Conservation (phyloP, 345 rosid genomes). For the Murraya koenigii region DNA sequence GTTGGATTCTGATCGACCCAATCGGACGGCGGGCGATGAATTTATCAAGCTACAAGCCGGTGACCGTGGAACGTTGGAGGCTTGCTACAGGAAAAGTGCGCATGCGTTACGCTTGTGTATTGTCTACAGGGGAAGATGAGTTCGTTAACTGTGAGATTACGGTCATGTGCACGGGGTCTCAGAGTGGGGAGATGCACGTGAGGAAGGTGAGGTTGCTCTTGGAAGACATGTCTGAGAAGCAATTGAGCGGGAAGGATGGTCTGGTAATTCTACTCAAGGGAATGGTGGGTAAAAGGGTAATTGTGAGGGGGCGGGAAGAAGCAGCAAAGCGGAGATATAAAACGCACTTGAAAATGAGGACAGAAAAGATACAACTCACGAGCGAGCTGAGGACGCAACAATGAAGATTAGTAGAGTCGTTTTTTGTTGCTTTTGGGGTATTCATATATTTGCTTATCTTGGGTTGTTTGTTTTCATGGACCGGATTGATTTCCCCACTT, state of each 20-base stretch:
- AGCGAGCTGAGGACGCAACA: too few species aligned
- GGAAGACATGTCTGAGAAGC: slow-evolving; percentile 69
- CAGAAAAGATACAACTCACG: slow-evolving; percentile 5
- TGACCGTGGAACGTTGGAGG: slow-evolving; percentile 68
- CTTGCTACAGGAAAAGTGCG: slow-evolving; percentile 57
- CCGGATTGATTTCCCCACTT: too few species aligned
- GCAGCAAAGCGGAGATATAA: slow-evolving; percentile 36
- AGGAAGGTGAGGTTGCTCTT: slow-evolving; percentile 60
- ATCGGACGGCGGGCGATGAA: slow-evolving; percentile 52
- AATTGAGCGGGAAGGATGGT: slow-evolving; percentile 59
- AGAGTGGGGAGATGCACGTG: slow-evolving; percentile 60
- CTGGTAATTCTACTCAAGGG: slow-evolving; percentile 41
- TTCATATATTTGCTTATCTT: too few species aligned
- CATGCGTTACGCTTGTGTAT: slow-evolving; percentile 38
- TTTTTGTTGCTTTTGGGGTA: too few species aligned
- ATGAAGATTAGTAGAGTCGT: too few species aligned
- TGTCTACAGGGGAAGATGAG: slow-evolving; percentile 31
- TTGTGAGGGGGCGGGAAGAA: slow-evolving; percentile 19
- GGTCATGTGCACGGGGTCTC: slow-evolving; percentile 47
- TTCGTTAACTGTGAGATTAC: slow-evolving; percentile 42
- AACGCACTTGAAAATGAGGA: slow-evolving; percentile 46
- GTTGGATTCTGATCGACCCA: slow-evolving; percentile 75
- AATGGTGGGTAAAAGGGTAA: slow-evolving; percentile 51
- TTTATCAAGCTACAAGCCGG: slow-evolving; percentile 62
- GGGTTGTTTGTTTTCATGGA: too few species aligned